Conservation (phyloP, 768 basidiomycete species). For the Trametes gibbosa region DNA sequence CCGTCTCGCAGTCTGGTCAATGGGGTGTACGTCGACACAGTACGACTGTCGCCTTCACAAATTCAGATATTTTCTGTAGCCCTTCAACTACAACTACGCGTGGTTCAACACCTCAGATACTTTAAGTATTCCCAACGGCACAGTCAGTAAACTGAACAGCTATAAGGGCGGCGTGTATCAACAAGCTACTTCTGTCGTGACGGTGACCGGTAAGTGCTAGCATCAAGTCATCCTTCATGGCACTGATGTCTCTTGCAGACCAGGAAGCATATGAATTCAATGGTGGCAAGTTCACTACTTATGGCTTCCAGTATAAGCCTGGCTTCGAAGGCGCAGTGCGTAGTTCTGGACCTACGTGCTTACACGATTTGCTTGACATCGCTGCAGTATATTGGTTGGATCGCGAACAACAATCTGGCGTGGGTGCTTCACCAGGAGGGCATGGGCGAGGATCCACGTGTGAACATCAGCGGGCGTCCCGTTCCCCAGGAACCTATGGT, state of each 20-base stretch:
- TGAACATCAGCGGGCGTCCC: constrained; percentile 65
- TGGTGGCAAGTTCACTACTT: constrained; percentile 58
- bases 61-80: constrained; percentile 37
- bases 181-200: constrained; percentile 52
- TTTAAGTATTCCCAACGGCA: constrained; percentile 51
- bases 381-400: constrained; percentile 76
- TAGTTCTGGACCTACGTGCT: constrained; percentile 50
- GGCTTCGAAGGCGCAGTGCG: constrained; percentile 59
- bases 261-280: constrained; percentile 64
- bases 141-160: constrained; percentile 51
- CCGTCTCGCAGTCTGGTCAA: constrained; percentile 85
- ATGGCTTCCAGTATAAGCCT: constrained; percentile 81
- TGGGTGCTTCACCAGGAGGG: constrained; percentile 72
- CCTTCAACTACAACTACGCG: constrained; percentile 69
- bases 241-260: constrained; percentile 39
- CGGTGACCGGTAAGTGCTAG: constrained; percentile 44
- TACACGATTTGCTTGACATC: background rate
- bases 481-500: constrained; percentile 86
- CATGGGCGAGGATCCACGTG: constrained; percentile 51
- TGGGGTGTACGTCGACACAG: constrained; percentile 56
- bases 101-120: constrained; percentile 68
- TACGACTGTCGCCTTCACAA: background rate
- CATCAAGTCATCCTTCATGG: constrained; percentile 48
- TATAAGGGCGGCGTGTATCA: constrained; percentile 80
- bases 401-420: constrained; percentile 53